Evolutionary conservation across 2,329 filamentous ascomycete species (phyloP), one percentile per base, ranked within the genome.

Genomic region (Cladophialophora chaetospira): DNA sequence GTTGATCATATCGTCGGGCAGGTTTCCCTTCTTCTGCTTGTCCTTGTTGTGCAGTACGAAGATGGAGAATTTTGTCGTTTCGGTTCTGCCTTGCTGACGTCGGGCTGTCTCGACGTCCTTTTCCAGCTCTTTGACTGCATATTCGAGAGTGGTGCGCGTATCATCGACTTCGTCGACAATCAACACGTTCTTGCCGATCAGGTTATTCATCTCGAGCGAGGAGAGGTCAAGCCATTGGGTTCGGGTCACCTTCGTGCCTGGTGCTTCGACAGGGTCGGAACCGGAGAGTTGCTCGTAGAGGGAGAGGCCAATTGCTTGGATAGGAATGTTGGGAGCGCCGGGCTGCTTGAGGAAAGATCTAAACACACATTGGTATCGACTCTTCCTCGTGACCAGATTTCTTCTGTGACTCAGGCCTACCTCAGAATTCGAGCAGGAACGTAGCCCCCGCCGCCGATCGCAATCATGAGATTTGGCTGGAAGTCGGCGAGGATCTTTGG

Each of bases 41-140:
- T 97, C 85, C 85, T 99, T 99, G 82, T 99, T 99, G 87, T 99
- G 94, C 69, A 99, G 81, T 55, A 99, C 94, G 73, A 99, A 99
- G 70, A 99, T 89, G 72, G 85, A 88, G 71, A 99, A 97, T 67
- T 89, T 85, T 0, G 94, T 97, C 81, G 87, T 87, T 58, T 77
- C 79, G 60, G 82, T 78, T 33, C 82, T 77, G 8, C 90, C 90
- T 44, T 91, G 76, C 70, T 87, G 84, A 75, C 87, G 80, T 65
- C 89, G 84, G 35, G 92, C 92, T 55, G 79, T 72, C 77, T 94
- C 86, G 46, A 99, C 92, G 70, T 99, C 94, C 82, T 97, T 96
- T 79, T 96, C 83, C 59, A 97, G 81, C 78, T 97, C 92, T 73
- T 86, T 87, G 61, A 97, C 91, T 15, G 92, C 92, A 72, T 96